Evolutionary conservation across 257 asterid genomes (phyloP).

Genomic region (Ballota nigra): DNA sequence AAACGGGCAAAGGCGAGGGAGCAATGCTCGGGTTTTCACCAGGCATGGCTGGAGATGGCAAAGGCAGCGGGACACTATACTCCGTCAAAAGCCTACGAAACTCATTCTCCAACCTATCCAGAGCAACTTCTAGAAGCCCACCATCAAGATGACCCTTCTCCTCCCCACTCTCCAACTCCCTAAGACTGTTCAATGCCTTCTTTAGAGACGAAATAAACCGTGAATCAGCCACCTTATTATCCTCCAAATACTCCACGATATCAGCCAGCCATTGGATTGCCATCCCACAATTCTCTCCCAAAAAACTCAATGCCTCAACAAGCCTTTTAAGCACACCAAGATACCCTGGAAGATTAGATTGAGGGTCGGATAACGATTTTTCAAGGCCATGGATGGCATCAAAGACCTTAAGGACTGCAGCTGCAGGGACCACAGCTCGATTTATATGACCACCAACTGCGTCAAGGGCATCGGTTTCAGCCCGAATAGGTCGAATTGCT

Average conservation of each 20-base stretch:
- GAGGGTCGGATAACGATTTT: conserved; percentile 78
- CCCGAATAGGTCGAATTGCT: conserved; percentile 76
- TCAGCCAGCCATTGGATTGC: conserved; percentile 88
- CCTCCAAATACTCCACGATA: conserved; percentile 79
- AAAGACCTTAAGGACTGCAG: conserved; percentile 88
- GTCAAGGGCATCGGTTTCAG: conserved; percentile 55
- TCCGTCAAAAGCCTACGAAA: conserved; percentile 62
- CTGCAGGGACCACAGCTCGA: conserved; percentile 85
- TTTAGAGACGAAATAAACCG: conserved; percentile 53
- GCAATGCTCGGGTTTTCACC: conserved; percentile 64
- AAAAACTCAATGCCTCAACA: conserved; percentile 69
- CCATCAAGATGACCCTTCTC: conserved; percentile 84
- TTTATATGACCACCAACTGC: conserved; percentile 79
- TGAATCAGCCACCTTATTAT: conserved; percentile 71
- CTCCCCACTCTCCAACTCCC: conserved; percentile 54
- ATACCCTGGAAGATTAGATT: conserved; percentile 70
- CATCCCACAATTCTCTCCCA: conserved; percentile 80
- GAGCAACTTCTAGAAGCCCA: conserved; percentile 68
- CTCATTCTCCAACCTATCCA: conserved; percentile 68
- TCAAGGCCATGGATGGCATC: conserved; percentile 92
- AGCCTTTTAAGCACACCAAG: conserved; percentile 75
- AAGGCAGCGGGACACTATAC: conserved; percentile 61
- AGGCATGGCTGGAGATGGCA: conserved; percentile 50
- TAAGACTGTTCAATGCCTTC: conserved; percentile 45
- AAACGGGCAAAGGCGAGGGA: conserved; percentile 71